Evolutionary conservation across 2,329 filamentous ascomycete genomes (phyloP).

Genomic region (Esteya vermicola): DNA sequence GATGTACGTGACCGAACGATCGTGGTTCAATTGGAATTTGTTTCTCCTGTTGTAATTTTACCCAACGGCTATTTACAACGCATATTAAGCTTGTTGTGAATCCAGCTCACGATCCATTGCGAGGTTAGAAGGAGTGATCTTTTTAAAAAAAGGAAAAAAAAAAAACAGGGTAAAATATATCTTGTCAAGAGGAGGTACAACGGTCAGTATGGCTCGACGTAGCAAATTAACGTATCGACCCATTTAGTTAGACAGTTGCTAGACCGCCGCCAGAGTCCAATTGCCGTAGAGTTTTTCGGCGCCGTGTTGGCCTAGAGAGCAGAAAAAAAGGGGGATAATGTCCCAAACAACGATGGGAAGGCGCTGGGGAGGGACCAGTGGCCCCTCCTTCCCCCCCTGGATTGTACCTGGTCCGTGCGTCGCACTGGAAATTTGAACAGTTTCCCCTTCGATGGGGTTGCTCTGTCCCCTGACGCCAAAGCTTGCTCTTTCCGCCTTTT

Average conservation of each 20-base stretch:
- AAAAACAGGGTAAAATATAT: too few relatives aligned
- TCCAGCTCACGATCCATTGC: too few relatives aligned
- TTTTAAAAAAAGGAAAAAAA: too few relatives aligned
- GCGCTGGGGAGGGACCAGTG: slow-evolving; percentile 6
- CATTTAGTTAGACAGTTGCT: slow-evolving; percentile 3
- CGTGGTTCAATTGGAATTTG: too few relatives aligned
- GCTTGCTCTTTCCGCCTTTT: slow-evolving; percentile 11
- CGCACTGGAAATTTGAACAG: slow-evolving; percentile 14
- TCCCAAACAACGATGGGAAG: slow-evolving; percentile 2
- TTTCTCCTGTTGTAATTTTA: too few relatives aligned
- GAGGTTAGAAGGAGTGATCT: too few relatives aligned
- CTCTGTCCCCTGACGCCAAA: slow-evolving; percentile 10
- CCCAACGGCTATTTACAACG: too few relatives aligned
- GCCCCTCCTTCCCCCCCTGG: slow-evolving; percentile 11
- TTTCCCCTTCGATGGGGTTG: slow-evolving; percentile 8
- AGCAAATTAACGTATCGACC: neutral
- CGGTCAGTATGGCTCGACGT: neutral
- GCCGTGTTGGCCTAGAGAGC: neutral
- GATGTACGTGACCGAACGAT: too few relatives aligned
- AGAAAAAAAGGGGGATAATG: slow-evolving; percentile 4
- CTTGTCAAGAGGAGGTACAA: too few relatives aligned
- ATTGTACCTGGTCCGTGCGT: slow-evolving; percentile 12
- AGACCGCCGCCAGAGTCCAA: neutral
- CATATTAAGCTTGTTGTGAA: too few relatives aligned
- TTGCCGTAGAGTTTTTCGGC: slow-evolving; percentile 2